Evolutionary conservation across 495 filamentous ascomycete species (phyloP).

Genomic region (Elasticomyces elasticus): DNA sequence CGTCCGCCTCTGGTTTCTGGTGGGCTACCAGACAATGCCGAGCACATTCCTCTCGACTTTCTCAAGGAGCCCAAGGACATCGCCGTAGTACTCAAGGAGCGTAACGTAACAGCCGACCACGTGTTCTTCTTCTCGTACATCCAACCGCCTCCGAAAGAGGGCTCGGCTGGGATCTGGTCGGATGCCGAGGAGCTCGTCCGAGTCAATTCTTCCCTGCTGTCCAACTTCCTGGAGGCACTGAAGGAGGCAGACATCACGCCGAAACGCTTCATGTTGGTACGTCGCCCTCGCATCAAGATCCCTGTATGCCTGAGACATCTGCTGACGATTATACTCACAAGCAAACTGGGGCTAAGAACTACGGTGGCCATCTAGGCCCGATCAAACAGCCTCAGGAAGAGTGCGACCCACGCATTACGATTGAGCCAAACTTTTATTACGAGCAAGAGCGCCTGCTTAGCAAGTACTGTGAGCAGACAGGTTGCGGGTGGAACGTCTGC

Average conservation of each 20-base stretch:
- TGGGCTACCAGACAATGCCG: constrained; percentile 31
- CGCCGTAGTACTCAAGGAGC: constrained; percentile 29
- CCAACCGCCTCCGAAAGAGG: constrained; percentile 39
- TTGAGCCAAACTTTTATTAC: constrained; percentile 45
- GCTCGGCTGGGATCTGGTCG: constrained; percentile 26
- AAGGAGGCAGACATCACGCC: constrained; percentile 35
- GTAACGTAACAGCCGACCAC: constrained; percentile 36
- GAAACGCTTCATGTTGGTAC: constrained; percentile 41
- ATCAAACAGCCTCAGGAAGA: constrained; percentile 37
- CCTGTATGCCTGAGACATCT: too few relatives aligned
- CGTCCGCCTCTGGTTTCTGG: constrained; percentile 21
- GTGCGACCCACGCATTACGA: constrained; percentile 31
- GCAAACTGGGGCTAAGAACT: constrained; percentile 32
- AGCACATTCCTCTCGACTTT: constrained; percentile 41
- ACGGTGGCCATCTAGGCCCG: constrained; percentile 38
- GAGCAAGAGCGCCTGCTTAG: constrained; percentile 40
- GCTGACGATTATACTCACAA: too few relatives aligned
- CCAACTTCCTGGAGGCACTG: constrained; percentile 40
- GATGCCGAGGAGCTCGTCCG: constrained; percentile 37
- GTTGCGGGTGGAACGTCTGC: constrained; percentile 17
- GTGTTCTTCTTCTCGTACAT: constrained; percentile 50
- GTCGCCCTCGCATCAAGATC: too few relatives aligned
- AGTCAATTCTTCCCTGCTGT: constrained; percentile 30
- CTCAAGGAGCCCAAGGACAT: constrained; percentile 33
- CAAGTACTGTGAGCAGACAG: constrained; percentile 28